phyloP scores from a whole-genome alignment of 345 rosid species.

The Gossypium anomalum region DNA sequence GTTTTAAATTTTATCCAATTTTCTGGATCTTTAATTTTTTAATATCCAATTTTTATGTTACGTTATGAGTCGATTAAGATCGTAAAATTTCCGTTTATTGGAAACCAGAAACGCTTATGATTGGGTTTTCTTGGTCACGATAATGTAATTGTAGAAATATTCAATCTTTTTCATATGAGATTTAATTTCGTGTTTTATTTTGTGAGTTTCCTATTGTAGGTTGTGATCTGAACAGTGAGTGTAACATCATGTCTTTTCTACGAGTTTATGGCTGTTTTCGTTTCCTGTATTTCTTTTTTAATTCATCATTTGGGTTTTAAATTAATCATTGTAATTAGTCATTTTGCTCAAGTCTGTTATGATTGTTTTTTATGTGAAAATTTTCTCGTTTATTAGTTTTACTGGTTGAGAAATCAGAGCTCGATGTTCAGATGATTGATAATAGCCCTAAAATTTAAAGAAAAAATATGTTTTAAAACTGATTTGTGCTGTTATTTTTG shows the following conservation, averaged over 20 bases:
- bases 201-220: background rate
- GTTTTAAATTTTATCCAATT: background rate
- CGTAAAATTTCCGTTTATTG: slow-evolving; percentile 4
- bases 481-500: background rate
- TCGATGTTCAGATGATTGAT: background rate
- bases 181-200: background rate
- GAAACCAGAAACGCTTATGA: too few relatives aligned
- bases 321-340: background rate
- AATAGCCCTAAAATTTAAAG: too few relatives aligned
- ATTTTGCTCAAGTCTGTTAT: background rate
- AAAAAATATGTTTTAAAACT: background rate
- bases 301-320: background rate
- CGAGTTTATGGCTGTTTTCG: background rate
- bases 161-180: background rate
- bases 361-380: background rate
- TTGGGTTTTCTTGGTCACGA: background rate
- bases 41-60: background rate
- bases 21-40: background rate
- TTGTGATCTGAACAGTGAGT: background rate
- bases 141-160: background rate
- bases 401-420: background rate
- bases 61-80: background rate
- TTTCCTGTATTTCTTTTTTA: too few relatives aligned
- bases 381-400: background rate
- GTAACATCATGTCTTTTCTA: background rate